Percentiles rank a stretch among this genome's conserved stretches.
Evolutionary conservation across 2,329 filamentous ascomycete species (phyloP).

Genomic region (Venturia oleaginea): DNA sequence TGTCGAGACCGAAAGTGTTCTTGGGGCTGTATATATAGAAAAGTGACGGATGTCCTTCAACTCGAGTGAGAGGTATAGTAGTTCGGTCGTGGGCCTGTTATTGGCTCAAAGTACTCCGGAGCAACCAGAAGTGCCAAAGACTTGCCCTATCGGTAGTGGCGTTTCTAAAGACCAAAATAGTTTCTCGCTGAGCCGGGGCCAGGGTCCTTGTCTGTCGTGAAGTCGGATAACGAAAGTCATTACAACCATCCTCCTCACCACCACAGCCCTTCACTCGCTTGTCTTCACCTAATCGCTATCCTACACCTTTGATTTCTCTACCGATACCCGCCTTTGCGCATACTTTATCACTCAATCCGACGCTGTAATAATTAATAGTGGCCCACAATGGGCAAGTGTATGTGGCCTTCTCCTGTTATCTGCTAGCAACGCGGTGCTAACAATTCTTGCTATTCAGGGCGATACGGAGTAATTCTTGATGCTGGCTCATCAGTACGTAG

Average conservation of each 20-base stretch:
- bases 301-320: background rate
- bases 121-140: background rate
- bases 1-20: background rate
- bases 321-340: background rate
- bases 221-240: constrained; percentile 1
- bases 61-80: background rate
- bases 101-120: background rate
- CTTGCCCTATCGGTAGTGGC: background rate
- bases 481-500: constrained; percentile 76
- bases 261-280: background rate
- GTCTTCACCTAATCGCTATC: background rate
- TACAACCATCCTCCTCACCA: background rate
- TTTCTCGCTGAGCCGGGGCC: background rate
- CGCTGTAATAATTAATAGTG: background rate
- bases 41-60: background rate
- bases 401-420: constrained; percentile 17
- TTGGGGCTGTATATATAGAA: background rate
- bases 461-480: constrained; percentile 92
- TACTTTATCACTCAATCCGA: background rate
- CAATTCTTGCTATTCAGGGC: constrained; percentile 32
- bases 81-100: background rate
- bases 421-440: background rate
- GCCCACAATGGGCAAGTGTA: constrained; percentile 34
- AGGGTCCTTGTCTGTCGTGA: background rate
- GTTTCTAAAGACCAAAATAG: constrained; percentile 2